phyloP scores from a whole-genome alignment of 2,329 filamentous ascomycete species.

The Elsinoe ampelina region DNA sequence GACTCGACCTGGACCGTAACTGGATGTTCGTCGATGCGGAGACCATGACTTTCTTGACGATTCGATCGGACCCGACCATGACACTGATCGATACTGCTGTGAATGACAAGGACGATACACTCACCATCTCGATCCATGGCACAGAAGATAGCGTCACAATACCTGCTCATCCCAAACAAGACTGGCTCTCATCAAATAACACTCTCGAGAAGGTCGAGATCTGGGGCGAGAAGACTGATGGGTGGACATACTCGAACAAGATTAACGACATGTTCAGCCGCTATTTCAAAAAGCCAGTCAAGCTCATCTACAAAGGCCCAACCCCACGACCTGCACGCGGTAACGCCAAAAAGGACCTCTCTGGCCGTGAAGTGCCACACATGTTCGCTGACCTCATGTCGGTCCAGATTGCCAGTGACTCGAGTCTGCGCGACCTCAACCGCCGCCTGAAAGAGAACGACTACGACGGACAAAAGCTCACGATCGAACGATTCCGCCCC shows the following conservation, averaged over 20 bases:
- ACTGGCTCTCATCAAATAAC: constrained; percentile 49
- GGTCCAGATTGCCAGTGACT: constrained; percentile 46
- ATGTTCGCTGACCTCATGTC: constrained; percentile 53
- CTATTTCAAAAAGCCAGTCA: constrained; percentile 48
- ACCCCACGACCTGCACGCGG: constrained; percentile 45
- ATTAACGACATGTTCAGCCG: constrained; percentile 46
- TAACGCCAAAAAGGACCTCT: constrained; percentile 44
- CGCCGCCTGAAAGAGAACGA: constrained; percentile 35
- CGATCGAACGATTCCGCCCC: constrained; percentile 53
- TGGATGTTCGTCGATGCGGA: constrained; percentile 57
- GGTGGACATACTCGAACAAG: constrained; percentile 42
- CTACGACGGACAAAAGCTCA: constrained; percentile 37
- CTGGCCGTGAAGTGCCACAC: constrained; percentile 40
- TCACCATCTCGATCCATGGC: constrained; percentile 41
- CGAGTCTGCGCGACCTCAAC: constrained; percentile 51
- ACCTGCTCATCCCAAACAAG: constrained; percentile 44
- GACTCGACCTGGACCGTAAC: constrained; percentile 52
- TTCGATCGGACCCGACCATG: constrained; percentile 52
- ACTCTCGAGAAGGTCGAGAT: constrained; percentile 43
- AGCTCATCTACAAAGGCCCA: constrained; percentile 54
- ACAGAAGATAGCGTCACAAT: constrained; percentile 39
- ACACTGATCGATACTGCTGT: constrained; percentile 51
- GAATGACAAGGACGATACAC: constrained; percentile 30
- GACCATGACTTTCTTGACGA: constrained; percentile 50
- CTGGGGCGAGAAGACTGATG: constrained; percentile 51